Percentiles rank a stretch among this genome's conserved stretches.
These are phyloP conservation scores for Jacaranda copaia DNA, from an alignment of 257 asterid species.

Conservation along the genomic window DNA sequence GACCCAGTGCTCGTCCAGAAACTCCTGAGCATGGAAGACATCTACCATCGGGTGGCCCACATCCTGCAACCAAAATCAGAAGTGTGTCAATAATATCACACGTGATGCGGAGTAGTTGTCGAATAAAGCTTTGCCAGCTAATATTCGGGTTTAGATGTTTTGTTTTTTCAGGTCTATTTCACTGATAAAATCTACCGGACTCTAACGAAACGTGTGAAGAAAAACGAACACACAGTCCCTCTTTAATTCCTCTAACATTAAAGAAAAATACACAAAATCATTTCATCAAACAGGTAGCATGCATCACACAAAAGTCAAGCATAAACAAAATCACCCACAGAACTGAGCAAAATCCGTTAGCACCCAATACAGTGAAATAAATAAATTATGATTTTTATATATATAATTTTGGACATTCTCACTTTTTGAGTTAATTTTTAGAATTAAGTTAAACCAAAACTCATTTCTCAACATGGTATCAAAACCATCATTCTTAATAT, in stretches of 20 bases:
- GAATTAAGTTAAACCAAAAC: too few species aligned
- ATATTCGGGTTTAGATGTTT: too few species aligned
- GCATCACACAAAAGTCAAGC: conserved; percentile 5
- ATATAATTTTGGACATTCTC: too few species aligned
- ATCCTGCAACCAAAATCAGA: conserved; percentile 56
- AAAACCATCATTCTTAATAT: too few species aligned
- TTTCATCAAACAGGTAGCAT: conserved; percentile 41
- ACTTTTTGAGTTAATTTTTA: too few species aligned
- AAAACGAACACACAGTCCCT: neutral
- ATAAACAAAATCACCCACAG: too few species aligned
- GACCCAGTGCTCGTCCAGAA: conserved; percentile 62
- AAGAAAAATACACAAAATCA: neutral
- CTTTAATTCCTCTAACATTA: neutral
- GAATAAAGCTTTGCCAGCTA: neutral
- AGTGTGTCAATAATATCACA: neutral
- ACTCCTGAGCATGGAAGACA: conserved; percentile 64
- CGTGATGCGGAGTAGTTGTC: neutral
- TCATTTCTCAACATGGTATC: too few species aligned
- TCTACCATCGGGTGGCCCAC: conserved; percentile 64
- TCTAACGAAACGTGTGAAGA: neutral
- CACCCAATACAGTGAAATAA: too few species aligned
- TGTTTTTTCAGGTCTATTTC: too few species aligned
- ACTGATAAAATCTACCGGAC: neutral
- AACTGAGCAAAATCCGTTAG: neutral
- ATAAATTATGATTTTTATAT: too few species aligned